Conservation (phyloP, 108 stramenopile species). For the Nannochloropsis oceanica region DNA sequence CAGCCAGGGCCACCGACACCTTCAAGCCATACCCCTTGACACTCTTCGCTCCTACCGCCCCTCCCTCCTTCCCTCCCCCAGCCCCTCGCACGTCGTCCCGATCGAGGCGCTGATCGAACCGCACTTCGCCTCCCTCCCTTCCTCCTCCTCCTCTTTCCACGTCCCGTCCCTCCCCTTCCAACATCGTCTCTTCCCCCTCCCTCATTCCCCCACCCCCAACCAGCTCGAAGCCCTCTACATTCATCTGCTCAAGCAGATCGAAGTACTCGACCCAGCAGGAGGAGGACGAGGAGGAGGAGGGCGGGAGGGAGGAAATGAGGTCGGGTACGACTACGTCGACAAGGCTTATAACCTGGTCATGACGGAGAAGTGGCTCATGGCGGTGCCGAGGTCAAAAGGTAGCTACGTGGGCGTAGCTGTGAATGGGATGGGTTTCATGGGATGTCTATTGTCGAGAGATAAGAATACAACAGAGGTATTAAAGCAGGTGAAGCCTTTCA, state of each 20-base stretch:
- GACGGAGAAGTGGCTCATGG: conserved; percentile 16
- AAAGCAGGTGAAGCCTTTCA: conserved; percentile 3
- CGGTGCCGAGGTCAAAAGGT: conserved; percentile 3
- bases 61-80: not conserved
- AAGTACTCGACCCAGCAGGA: not conserved
- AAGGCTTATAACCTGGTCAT: conserved; percentile 12
- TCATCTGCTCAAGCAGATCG: not conserved
- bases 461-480: not conserved
- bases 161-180: not conserved
- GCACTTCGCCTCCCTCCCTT: not conserved
- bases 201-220: not conserved
- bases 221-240: not conserved
- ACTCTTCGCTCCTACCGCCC: not conserved
- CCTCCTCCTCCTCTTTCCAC: not conserved
- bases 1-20: conserved; percentile 18
- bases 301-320: not conserved
- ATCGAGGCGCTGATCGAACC: not conserved
- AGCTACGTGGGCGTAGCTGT: conserved; percentile 11
- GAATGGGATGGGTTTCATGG: conserved; percentile 27
- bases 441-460: conserved; percentile 8
- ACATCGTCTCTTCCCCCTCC: not conserved
- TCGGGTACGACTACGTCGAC: not conserved
- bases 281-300: not conserved
- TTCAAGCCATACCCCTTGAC: conserved; percentile 1
- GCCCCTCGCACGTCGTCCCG: not conserved